Evolutionary conservation across 768 basidiomycete genomes (phyloP).

Genomic region (Leccinum uliginosum): DNA sequence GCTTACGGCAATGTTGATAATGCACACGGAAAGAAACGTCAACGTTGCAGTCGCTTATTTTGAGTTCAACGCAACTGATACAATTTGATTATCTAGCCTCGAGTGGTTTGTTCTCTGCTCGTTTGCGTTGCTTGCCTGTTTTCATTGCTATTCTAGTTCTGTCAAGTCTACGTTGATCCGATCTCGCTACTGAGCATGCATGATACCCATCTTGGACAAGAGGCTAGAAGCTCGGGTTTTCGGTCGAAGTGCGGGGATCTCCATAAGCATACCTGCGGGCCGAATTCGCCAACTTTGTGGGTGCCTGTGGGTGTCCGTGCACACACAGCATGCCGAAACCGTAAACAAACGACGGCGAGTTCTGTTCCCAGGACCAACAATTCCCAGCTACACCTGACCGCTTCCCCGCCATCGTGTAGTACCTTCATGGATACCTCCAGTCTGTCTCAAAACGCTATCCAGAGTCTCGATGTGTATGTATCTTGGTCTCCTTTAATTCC

Average conservation of each 20-base stretch:
- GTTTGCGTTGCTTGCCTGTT: neutral
- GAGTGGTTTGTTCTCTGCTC: neutral
- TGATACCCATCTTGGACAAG: neutral
- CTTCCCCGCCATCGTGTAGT: neutral
- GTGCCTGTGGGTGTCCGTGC: conserved; percentile 9
- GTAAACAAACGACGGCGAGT: conserved; percentile 10
- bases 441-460: neutral
- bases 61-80: neutral
- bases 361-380: conserved; percentile 9
- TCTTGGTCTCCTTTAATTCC: neutral
- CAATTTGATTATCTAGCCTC: too few relatives aligned
- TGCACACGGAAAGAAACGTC: neutral
- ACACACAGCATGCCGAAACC: conserved; percentile 16
- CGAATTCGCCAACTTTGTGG: neutral
- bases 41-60: neutral
- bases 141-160: neutral
- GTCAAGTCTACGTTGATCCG: neutral
- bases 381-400: neutral
- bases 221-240: neutral
- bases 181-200: neutral
- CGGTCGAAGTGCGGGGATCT: conserved; percentile 7
- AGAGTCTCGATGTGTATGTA: conserved; percentile 4
- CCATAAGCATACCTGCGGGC: neutral
- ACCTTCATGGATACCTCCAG: conserved; percentile 2
- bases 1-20: neutral